These are phyloP conservation scores for Kwoniella pini DNA, from an alignment of 768 basidiomycete species.

Conservation along the genomic window DNA sequence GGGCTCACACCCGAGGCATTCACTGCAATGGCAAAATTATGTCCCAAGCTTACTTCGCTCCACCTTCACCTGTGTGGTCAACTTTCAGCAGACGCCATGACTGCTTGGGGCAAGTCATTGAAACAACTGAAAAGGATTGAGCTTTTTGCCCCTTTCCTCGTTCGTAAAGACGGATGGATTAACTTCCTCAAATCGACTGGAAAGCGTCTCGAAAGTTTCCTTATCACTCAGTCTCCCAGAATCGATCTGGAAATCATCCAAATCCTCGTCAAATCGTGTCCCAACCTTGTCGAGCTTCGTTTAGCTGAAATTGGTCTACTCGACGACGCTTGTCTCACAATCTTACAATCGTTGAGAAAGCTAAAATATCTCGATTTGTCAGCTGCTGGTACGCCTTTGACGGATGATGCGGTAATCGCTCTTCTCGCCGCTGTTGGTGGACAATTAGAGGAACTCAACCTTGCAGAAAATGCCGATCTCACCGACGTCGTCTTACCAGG, in stretches of 20 bases:
- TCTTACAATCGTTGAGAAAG: constrained; percentile 59
- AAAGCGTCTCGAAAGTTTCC: constrained; percentile 67
- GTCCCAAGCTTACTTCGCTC: constrained; percentile 76
- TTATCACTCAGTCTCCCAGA: constrained; percentile 80
- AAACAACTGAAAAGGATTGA: constrained; percentile 69
- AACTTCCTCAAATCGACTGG: constrained; percentile 67
- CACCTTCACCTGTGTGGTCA: constrained; percentile 85
- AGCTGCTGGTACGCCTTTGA: constrained; percentile 58
- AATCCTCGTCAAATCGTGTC: constrained; percentile 61
- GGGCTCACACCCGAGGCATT: constrained; percentile 71
- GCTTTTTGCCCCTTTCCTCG: constrained; percentile 73
- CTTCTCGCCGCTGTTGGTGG: constrained; percentile 64
- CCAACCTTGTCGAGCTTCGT: constrained; percentile 69
- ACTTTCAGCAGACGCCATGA: constrained; percentile 59
- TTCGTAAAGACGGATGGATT: constrained; percentile 72
- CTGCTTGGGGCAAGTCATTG: constrained; percentile 63
- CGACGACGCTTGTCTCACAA: constrained; percentile 64
- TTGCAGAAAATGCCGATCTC: constrained; percentile 70
- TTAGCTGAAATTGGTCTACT: constrained; percentile 76
- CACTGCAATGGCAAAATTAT: constrained; percentile 71
- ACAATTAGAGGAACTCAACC: constrained; percentile 64
- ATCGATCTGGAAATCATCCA: constrained; percentile 72
- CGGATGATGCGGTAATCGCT: constrained; percentile 62
- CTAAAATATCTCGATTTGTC: constrained; percentile 71
- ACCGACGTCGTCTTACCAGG: constrained; percentile 60